Percentiles rank a stretch among this genome's conserved stretches.
phyloP scores from a whole-genome alignment of 768 basidiomycete species.

The Lepiota brunneoincarnata region DNA sequence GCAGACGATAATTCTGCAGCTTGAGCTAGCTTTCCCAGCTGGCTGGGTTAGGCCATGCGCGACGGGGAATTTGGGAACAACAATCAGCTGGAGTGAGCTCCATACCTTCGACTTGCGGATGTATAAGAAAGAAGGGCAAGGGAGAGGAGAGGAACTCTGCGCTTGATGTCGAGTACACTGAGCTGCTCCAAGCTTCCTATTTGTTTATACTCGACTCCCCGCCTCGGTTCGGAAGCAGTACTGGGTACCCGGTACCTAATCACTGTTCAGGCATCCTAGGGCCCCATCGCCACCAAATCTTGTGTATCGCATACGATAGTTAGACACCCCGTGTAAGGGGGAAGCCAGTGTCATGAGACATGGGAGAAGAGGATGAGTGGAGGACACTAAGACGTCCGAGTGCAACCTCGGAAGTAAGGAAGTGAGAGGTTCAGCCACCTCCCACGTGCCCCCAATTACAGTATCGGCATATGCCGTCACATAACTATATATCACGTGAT shows the following conservation, averaged over 20 bases:
- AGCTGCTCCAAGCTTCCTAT: background rate
- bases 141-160: background rate
- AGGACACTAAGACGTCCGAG: slow-evolving; percentile 22
- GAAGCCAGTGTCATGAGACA: slow-evolving; percentile 11
- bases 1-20: too few relatives aligned
- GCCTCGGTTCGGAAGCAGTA: slow-evolving; percentile 1
- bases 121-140: background rate
- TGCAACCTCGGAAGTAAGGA: slow-evolving; percentile 27
- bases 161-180: background rate
- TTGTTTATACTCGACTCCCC: background rate
- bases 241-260: background rate
- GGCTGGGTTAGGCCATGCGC: too few relatives aligned
- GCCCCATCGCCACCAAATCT: background rate
- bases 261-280: background rate
- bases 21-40: too few relatives aligned
- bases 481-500: slow-evolving; percentile 14
- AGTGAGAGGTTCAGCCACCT: slow-evolving; percentile 31
- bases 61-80: too few relatives aligned
- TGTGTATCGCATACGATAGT: background rate
- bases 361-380: slow-evolving; percentile 20
- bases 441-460: slow-evolving; percentile 24
- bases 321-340: background rate
- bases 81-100: too few relatives aligned
- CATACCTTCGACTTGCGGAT: too few relatives aligned
- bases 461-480: slow-evolving; percentile 24